Base-by-base conservation (phyloP, 2,329 filamentous ascomycete genomes). In the Diplodia seriata region DNA sequence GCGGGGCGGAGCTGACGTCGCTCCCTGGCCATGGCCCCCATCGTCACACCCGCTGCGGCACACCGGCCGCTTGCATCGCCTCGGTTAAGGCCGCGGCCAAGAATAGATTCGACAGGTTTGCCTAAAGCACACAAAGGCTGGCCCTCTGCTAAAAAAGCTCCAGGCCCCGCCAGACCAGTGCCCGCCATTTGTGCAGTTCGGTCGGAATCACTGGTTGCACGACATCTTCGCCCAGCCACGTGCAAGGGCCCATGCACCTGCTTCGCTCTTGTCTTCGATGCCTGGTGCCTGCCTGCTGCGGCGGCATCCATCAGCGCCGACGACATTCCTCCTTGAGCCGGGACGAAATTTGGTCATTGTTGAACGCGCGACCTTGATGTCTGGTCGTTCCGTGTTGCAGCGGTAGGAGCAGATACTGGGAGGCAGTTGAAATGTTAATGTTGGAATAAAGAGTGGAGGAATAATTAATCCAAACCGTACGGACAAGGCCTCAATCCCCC, bases 1-100 rank as follows among this genome's bases (percentile, higher is more conserved):
- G 71, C 72, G 70, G 69, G 64, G 70, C 70, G 69, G 69, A 69
- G 69, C 68, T 49, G 59, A 70, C 53, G 64, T 33, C 69, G 59
- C 54, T 70, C 69, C 26, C 26, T 26, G 53, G 49, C 66, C 62
- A 18, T 66, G 68, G 61, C 51, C 63, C 57, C 61, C 69, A 43
- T 47, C 65, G 59, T 64, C 38, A 54, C 62, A 68, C 61, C 29
- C 66, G 40, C 55, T 66, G 29, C 56, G 53, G 63, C 67, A 57
- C 65, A 70, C 56, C 69, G 66, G 68, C 53, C 49, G 55, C 49
- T 68, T 67, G 68, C 54, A 66, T 68, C 69, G 53, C 63, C 67
- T 69, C 68, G 59, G 59, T 12, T 51, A 63, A n/a, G 43, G 47
- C 57, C 14, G n/a, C 12, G 31, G 2, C 59, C 59, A 63, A 63